Conservation (phyloP, 768 basidiomycete species). For the Rhodosporidiobolus odoratus region DNA sequence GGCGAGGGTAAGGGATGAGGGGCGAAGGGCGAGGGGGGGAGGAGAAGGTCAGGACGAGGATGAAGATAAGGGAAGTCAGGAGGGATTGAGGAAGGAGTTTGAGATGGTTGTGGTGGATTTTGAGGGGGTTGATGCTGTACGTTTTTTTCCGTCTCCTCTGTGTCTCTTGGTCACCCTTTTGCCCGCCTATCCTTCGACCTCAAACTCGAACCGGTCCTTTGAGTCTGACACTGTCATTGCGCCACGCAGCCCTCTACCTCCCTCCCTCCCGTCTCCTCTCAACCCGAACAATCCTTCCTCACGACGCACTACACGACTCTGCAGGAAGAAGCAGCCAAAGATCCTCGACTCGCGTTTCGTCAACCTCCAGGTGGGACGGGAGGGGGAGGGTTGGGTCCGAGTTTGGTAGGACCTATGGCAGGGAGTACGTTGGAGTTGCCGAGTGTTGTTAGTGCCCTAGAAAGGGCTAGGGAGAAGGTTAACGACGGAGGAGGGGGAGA, state of each 20-base stretch:
- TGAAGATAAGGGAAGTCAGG: neutral
- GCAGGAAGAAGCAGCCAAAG: conserved; percentile 78
- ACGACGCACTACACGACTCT: conserved; percentile 86
- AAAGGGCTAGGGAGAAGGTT: conserved; percentile 18
- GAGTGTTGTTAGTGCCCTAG: conserved; percentile 69
- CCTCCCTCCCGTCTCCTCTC: conserved; percentile 62
- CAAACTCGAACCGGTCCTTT: neutral
- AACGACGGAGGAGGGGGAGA: neutral
- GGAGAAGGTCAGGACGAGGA: no score
- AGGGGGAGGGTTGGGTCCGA: neutral
- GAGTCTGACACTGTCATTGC: neutral
- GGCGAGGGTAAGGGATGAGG: conserved; percentile 26
- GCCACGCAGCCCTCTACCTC: conserved; percentile 14
- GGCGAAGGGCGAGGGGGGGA: neutral
- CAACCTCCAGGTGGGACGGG: conserved; percentile 48
- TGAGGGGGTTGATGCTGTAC: conserved; percentile 15
- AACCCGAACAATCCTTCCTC: conserved; percentile 84
- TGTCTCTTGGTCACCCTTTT: no score
- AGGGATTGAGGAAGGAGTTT: conserved; percentile 16
- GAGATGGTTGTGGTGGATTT: conserved; percentile 34
- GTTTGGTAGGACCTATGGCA: conserved; percentile 88
- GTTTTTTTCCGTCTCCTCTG: neutral
- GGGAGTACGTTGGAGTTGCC: conserved; percentile 79
- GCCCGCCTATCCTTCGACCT: neutral
- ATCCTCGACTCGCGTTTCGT: conserved; percentile 81